Evolutionary conservation across 352 stramenopile species (phyloP).

Genomic region (Phytophthora ohioensis): DNA sequence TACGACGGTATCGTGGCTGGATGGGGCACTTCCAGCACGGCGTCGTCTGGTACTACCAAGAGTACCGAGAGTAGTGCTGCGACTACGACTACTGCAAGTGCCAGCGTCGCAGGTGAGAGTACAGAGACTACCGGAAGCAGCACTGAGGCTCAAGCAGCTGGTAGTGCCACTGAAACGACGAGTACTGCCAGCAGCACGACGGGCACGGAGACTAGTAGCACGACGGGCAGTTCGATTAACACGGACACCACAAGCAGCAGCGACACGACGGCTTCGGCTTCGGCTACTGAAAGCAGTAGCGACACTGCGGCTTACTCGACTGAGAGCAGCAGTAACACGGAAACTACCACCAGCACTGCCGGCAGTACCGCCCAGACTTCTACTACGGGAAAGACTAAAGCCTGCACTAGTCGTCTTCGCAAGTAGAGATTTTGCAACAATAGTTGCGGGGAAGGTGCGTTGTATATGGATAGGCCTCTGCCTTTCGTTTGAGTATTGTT

Average conservation of each 20-base stretch:
- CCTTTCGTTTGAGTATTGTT: constrained; percentile 13
- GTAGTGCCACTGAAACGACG: background rate
- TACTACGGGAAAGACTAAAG: constrained; percentile 7
- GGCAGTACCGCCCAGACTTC: constrained; percentile 12
- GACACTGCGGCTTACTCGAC: background rate
- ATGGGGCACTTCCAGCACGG: constrained; percentile 21
- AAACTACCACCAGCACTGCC: constrained; percentile 6
- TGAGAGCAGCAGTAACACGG: constrained; percentile 2
- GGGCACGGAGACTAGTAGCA: background rate
- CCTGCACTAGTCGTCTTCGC: constrained; percentile 20
- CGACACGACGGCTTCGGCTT: background rate
- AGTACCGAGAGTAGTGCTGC: constrained; percentile 4
- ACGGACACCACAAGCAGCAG: background rate
- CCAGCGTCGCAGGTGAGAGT: constrained; percentile 20
- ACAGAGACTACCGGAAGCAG: no score
- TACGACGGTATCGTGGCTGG: constrained; percentile 38
- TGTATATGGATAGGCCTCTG: background rate
- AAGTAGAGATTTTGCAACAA: constrained; percentile 14
- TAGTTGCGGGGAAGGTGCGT: background rate
- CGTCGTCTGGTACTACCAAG: background rate
- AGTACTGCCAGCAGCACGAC: constrained; percentile 7
- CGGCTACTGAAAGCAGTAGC: constrained; percentile 10
- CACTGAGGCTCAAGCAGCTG: no score
- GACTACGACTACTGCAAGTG: background rate
- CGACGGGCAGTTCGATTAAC: background rate